phyloP scores from a whole-genome alignment of 2,329 filamentous ascomycete species.

The Daldinia sp. region DNA sequence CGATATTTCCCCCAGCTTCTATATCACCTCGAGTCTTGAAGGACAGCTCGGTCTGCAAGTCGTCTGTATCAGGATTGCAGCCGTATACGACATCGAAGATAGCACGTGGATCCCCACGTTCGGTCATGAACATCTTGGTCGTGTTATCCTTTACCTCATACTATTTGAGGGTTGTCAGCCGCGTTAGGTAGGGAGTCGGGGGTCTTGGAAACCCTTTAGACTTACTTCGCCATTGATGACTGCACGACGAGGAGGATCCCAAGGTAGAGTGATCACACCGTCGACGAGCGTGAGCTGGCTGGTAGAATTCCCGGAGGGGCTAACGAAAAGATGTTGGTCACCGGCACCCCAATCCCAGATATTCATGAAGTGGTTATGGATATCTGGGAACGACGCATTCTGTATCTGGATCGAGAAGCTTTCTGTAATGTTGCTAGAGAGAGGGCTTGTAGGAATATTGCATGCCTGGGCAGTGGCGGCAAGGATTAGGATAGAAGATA shows the following conservation, averaged over 20 bases:
- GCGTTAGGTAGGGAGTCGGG: not conserved
- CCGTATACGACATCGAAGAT: slow-evolving; percentile 52
- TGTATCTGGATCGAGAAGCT: slow-evolving; percentile 50
- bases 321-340: slow-evolving; percentile 52
- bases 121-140: slow-evolving; percentile 58
- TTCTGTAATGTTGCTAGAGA: slow-evolving; percentile 47
- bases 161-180: slow-evolving; percentile 36
- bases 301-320: slow-evolving; percentile 49
- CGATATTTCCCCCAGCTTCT: slow-evolving; percentile 49
- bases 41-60: slow-evolving; percentile 49
- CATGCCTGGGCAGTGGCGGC: slow-evolving; percentile 41
- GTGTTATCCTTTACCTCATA: slow-evolving; percentile 55
- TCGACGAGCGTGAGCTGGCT: slow-evolving; percentile 50
- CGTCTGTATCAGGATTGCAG: slow-evolving; percentile 53
- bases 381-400: slow-evolving; percentile 48
- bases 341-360: slow-evolving; percentile 51
- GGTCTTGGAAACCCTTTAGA: not conserved
- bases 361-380: slow-evolving; percentile 51
- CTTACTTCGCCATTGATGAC: slow-evolving; percentile 57
- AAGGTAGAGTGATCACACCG: slow-evolving; percentile 49
- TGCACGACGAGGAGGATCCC: slow-evolving; percentile 45
- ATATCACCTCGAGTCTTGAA: slow-evolving; percentile 46
- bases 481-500: slow-evolving; percentile 14
- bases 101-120: slow-evolving; percentile 53
- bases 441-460: slow-evolving; percentile 41